These are phyloP conservation scores for Kwoniella dendrophila DNA, from an alignment of 768 basidiomycete genomes.

Conservation along the genomic window DNA sequence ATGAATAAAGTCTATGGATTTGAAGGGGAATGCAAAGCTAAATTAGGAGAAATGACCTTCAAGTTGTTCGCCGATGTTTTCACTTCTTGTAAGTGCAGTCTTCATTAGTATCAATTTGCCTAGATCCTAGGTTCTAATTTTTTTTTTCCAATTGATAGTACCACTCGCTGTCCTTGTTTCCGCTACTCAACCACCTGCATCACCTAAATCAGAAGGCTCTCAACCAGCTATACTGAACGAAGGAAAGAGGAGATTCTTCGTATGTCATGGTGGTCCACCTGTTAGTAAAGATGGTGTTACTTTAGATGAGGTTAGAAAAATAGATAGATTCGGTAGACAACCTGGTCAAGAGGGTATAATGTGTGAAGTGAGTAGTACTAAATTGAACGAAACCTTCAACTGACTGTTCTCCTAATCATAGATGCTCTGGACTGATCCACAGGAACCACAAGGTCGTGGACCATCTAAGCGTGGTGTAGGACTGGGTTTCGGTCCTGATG, in stretches of 20 bases:
- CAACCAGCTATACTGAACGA: conserved; percentile 71
- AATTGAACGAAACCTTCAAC: background rate
- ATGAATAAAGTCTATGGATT: conserved; percentile 73
- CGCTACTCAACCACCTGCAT: conserved; percentile 65
- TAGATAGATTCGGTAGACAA: conserved; percentile 82
- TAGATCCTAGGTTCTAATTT: background rate
- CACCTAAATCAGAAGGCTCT: conserved; percentile 56
- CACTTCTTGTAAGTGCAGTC: conserved; percentile 68
- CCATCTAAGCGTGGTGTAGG: conserved; percentile 99
- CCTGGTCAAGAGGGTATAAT: conserved; percentile 94
- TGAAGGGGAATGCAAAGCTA: conserved; percentile 87
- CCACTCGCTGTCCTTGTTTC: conserved; percentile 84
- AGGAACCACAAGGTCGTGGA: conserved; percentile 81
- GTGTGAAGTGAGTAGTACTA: conserved; percentile 65
- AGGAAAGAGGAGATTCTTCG: conserved; percentile 80
- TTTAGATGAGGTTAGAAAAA: conserved; percentile 85
- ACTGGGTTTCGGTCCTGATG: conserved; percentile 91
- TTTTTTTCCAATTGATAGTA: too few relatives aligned
- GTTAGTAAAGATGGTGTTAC: conserved; percentile 96
- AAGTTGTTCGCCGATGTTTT: conserved; percentile 96
- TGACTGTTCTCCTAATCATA: conserved; percentile 57
- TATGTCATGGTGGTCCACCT: conserved; percentile 87
- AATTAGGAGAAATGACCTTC: conserved; percentile 93
- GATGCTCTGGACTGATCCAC: conserved; percentile 96
- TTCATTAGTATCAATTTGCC: background rate